A percentile compares a stretch with the other conserved stretches of the same genome.
phyloP scores from a whole-genome alignment of 2,329 filamentous ascomycete genomes.

The Chaetomiaceae sp. region DNA sequence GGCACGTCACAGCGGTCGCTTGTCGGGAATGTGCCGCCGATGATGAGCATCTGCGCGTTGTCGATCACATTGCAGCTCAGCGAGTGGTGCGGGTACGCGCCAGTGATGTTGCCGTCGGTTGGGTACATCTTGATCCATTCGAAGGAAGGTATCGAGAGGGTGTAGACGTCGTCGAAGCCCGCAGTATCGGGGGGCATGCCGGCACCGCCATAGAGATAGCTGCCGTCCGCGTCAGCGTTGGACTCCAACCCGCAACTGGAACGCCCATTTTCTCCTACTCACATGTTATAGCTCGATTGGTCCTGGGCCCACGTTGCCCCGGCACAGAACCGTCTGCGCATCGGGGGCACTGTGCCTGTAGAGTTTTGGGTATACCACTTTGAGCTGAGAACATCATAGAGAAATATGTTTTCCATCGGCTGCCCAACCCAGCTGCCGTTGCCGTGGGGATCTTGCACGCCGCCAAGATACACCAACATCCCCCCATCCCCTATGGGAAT shows the following conservation, averaged over 20 bases:
- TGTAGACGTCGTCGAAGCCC: constrained; percentile 59
- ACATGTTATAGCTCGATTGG: constrained; percentile 62
- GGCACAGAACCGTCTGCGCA: constrained; percentile 57
- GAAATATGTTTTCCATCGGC: constrained; percentile 47
- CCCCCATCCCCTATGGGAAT: constrained; percentile 57
- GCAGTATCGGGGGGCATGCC: constrained; percentile 42
- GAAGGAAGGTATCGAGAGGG: constrained; percentile 59
- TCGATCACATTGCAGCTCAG: constrained; percentile 56
- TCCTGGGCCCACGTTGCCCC: constrained; percentile 57
- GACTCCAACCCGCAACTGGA: too few relatives aligned
- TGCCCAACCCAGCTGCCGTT: constrained; percentile 46
- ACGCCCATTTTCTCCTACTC: constrained; percentile 28
- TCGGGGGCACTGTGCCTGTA: constrained; percentile 47
- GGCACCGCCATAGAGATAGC: constrained; percentile 58
- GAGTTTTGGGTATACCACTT: constrained; percentile 59
- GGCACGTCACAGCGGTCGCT: constrained; percentile 49
- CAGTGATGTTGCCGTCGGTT: constrained; percentile 36
- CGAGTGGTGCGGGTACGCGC: constrained; percentile 48
- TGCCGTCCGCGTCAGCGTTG: constrained; percentile 26
- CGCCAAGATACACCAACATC: constrained; percentile 59
- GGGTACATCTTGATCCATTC: constrained; percentile 57
- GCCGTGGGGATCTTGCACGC: constrained; percentile 44
- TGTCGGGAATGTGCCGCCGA: constrained; percentile 55
- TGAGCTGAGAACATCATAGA: constrained; percentile 57
- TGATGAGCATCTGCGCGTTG: constrained; percentile 57